Conservation (phyloP, 805 yeast genomes). For the Candida jianshihensis region DNA sequence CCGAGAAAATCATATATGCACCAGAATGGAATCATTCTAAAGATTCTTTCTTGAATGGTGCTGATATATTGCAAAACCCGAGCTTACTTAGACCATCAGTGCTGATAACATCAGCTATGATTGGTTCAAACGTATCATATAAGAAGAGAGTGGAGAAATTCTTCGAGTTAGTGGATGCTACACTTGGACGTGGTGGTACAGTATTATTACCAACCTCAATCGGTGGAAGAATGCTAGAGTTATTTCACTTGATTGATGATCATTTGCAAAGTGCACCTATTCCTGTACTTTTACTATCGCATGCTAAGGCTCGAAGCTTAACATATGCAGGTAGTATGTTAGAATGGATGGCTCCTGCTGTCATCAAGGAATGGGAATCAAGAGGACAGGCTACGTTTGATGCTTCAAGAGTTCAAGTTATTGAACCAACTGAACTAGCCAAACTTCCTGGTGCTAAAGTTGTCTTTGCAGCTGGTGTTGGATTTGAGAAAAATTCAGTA, state of each 20-base stretch:
- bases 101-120: conserved; percentile 63
- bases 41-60: conserved; percentile 76
- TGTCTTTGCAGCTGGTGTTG: conserved; percentile 68
- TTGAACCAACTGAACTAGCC: conserved; percentile 48
- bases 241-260: conserved; percentile 66
- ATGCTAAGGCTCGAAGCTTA: conserved; percentile 70
- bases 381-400: conserved; percentile 75
- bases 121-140: conserved; percentile 60
- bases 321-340: conserved; percentile 82
- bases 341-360: conserved; percentile 92
- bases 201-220: conserved; percentile 77
- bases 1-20: conserved; percentile 80
- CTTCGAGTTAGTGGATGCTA: conserved; percentile 52
- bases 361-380: conserved; percentile 80
- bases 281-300: conserved; percentile 72
- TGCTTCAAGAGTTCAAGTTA: conserved; percentile 51
- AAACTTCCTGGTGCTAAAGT: conserved; percentile 65
- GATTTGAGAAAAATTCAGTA: conserved; percentile 55
- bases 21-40: conserved; percentile 93
- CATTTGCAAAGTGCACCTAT: conserved; percentile 42
- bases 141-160: conserved; percentile 59
- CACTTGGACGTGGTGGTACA: conserved; percentile 70
- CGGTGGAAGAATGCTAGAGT: conserved; percentile 75
- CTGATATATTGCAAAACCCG: conserved; percentile 53
- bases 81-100: conserved; percentile 76